A percentile compares a stretch with the other conserved stretches of the same genome.
Conservation (phyloP, 2,329 filamentous ascomycete genomes). For the Pseudopithomyces maydicus region DNA sequence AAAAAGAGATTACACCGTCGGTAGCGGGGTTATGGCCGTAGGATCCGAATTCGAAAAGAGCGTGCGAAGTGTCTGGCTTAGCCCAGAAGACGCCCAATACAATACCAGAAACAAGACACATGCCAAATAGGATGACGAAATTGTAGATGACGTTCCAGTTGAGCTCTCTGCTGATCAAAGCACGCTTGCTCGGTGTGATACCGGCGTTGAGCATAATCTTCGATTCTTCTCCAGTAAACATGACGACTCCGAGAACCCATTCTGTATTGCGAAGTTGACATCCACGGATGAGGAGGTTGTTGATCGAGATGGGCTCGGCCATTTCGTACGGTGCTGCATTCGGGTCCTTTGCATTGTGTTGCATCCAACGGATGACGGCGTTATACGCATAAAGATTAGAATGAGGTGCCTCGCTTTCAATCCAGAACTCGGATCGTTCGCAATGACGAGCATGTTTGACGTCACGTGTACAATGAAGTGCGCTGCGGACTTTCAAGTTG, state of each 20-base stretch:
- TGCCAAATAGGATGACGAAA: slow-evolving; percentile 83
- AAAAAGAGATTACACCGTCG: slow-evolving; percentile 95
- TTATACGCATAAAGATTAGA: slow-evolving; percentile 96
- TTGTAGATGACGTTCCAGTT: slow-evolving; percentile 99
- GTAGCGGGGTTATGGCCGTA: slow-evolving; percentile 74
- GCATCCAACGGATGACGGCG: slow-evolving; percentile 85
- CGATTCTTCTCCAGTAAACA: slow-evolving; percentile 94
- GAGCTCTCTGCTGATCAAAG: slow-evolving; percentile 87
- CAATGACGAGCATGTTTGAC: slow-evolving; percentile 91
- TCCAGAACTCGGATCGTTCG: slow-evolving; percentile 81
- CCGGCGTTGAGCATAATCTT: slow-evolving; percentile 99
- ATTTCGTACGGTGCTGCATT: slow-evolving; percentile 72
- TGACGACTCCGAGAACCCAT: slow-evolving; percentile 89
- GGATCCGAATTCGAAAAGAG: slow-evolving; percentile 84
- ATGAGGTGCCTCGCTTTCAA: slow-evolving; percentile 90
- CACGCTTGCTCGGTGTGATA: slow-evolving; percentile 90
- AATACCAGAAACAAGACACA: slow-evolving; percentile 86
- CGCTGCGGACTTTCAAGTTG: slow-evolving; percentile 92
- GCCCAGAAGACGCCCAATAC: slow-evolving; percentile 84
- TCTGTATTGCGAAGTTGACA: slow-evolving; percentile 95
- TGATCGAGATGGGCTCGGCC: slow-evolving; percentile 92
- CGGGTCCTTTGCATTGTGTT: slow-evolving; percentile 68
- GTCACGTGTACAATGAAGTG: slow-evolving; percentile 80
- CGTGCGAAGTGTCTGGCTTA: slow-evolving; percentile 72
- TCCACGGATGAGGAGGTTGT: slow-evolving; percentile 91